These are phyloP conservation scores for Luzula sylvatica DNA, from an alignment of 176 grass and related monocot genomes.

Conservation along the genomic window DNA sequence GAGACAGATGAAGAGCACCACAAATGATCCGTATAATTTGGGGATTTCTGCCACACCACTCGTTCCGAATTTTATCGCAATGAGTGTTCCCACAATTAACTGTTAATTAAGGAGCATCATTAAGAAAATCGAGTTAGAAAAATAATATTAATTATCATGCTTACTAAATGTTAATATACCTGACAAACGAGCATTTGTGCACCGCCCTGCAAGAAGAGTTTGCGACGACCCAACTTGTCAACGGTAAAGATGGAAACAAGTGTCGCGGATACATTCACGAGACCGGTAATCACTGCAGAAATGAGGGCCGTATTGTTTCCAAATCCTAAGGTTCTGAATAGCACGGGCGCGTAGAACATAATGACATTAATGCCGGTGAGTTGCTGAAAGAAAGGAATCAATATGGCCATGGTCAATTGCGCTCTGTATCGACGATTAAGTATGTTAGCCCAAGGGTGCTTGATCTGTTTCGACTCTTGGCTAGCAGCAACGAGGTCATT, in stretches of 20 bases:
- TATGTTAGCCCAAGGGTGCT: constrained; percentile 37
- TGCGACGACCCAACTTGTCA: constrained; percentile 36
- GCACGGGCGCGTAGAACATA: constrained; percentile 34
- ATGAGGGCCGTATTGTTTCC: constrained; percentile 20
- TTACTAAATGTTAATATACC: constrained; percentile 3
- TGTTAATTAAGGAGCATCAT: neutral
- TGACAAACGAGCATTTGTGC: constrained; percentile 24
- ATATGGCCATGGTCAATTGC: constrained; percentile 35
- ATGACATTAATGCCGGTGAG: constrained; percentile 45
- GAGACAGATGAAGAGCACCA: constrained; percentile 29
- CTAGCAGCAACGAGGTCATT: constrained; percentile 29
- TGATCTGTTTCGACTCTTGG: constrained; percentile 27
- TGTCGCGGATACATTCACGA: constrained; percentile 24
- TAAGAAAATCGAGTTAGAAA: neutral
- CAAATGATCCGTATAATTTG: constrained; percentile 15
- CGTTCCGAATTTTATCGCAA: constrained; percentile 23
- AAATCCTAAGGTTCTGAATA: constrained; percentile 34
- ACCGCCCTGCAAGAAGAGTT: constrained; percentile 29
- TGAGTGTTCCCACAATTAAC: constrained; percentile 26
- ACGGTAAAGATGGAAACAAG: constrained; percentile 36
- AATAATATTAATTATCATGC: neutral
- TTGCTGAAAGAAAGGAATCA: constrained; percentile 44
- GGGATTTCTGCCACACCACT: constrained; percentile 9
- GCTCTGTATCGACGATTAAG: constrained; percentile 25
- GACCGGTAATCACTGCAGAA: constrained; percentile 33